phyloP scores from a whole-genome alignment of 177 flowering plant genomes.

The Telopea speciosissima region DNA sequence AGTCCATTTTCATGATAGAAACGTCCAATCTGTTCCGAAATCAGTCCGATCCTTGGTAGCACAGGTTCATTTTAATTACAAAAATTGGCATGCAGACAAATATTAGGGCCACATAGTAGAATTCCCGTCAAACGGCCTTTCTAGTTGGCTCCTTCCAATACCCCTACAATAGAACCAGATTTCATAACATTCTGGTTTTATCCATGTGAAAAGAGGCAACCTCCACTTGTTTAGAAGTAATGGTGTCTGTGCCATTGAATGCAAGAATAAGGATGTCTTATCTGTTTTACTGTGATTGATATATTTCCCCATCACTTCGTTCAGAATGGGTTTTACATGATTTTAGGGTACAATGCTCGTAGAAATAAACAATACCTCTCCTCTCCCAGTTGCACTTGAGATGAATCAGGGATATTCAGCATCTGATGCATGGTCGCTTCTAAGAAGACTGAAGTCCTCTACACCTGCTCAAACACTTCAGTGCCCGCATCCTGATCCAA shows the following conservation, averaged over 20 bases:
- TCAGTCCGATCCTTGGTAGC: too few species aligned
- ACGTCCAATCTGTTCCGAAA: too few species aligned
- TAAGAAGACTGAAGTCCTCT: slow-evolving; percentile 42
- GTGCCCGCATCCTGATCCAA: slow-evolving; percentile 22
- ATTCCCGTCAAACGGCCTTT: too few species aligned
- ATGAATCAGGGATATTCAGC: slow-evolving; percentile 71
- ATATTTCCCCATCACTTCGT: not conserved
- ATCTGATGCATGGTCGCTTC: slow-evolving; percentile 72
- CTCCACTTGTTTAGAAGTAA: not conserved
- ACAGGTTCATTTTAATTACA: too few species aligned
- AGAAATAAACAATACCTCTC: slow-evolving; percentile 43
- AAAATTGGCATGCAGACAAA: too few species aligned
- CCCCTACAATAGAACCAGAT: too few species aligned
- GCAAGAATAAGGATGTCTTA: not conserved
- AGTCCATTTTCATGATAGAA: too few species aligned
- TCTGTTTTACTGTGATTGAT: not conserved
- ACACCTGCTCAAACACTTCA: slow-evolving; percentile 22
- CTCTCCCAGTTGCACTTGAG: slow-evolving; percentile 65
- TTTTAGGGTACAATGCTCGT: slow-evolving; percentile 78
- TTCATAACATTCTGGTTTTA: too few species aligned
- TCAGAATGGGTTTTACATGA: not conserved
- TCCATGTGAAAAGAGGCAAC: not conserved
- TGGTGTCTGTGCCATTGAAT: not conserved
- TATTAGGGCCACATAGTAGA: too few species aligned
- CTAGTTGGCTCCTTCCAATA: too few species aligned